Base-by-base conservation (phyloP, 257 asterid genomes). In the Paulownia fortunei region DNA sequence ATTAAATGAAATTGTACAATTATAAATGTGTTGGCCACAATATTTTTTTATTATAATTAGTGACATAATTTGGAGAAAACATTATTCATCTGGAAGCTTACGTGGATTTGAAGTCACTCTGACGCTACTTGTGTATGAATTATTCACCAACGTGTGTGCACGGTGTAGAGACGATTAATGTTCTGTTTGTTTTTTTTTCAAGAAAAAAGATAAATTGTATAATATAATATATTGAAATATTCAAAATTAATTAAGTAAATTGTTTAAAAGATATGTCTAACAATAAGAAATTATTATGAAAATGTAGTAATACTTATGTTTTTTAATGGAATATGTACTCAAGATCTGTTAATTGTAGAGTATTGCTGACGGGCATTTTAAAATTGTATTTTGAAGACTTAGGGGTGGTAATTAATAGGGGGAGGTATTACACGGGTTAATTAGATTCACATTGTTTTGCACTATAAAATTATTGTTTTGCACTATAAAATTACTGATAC, bases 31-130 rank as follows among this genome's bases (percentile, higher is more conserved):
- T 19, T 55, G 26, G 64, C 34, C 62, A 16, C 52, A 6, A 36
- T 5, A 16, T 15, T n/a, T 34, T 1, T 42, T 39, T 63, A 42
- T 16, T n/a, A 56, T 21, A 37, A 56, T 76, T 26, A 69, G 4
- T 27, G 66, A n/a, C 11, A 56, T 12, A 55, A 26, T 30, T 24
- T 41, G 56, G 34, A 15, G 19, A 32, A 27, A 36, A 60, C 26
- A 27, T 46, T 26, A 8, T 72, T 18, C 11, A 2, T 24, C 27
- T 30, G 27, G 21, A 54, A 32, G 71, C 36, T 73, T 73, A 74
- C 83, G 80, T 54, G 7, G 52, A 44, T 44, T 65, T 66, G 72
- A 9, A 56, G 76, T 67, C 84, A 80, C 30, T 21, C 13, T 80
- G 81, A 69, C 81, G 46, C 6, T 42, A 23, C 21, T 13, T 16